Evolutionary conservation across 345 rosid genomes (phyloP).

Genomic region (Kernera saxatilis): DNA sequence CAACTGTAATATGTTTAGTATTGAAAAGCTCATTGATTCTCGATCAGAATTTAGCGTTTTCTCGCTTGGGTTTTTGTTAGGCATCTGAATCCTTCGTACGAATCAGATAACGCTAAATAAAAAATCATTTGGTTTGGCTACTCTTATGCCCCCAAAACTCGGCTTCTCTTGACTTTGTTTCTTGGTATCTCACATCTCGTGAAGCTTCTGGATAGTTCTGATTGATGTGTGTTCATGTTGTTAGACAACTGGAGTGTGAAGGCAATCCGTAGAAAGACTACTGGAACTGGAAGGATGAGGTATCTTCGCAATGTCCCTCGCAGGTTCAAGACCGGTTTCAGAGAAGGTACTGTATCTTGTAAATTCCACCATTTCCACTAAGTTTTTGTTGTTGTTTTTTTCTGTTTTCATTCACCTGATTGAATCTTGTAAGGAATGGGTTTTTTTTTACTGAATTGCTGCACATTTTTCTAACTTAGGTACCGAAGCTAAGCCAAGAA

Average conservation of each 20-base stretch:
- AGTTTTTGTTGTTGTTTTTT: background rate
- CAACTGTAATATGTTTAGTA: too few species aligned
- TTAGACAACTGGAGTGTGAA: slow-evolving; percentile 79
- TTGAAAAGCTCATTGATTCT: background rate
- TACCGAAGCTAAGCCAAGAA: slow-evolving; percentile 67
- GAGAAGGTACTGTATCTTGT: slow-evolving; percentile 44
- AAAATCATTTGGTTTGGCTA: background rate
- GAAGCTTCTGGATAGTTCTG: background rate
- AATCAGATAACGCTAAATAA: background rate
- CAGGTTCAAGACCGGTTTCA: slow-evolving; percentile 75
- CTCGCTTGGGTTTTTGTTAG: background rate
- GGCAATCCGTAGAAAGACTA: slow-evolving; percentile 75
- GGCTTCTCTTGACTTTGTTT: background rate
- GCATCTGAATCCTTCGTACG: background rate
- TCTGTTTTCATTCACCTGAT: background rate
- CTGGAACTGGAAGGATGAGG: slow-evolving; percentile 80
- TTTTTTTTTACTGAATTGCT: background rate
- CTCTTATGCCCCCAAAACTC: background rate
- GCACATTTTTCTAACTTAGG: slow-evolving; percentile 27
- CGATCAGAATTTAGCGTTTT: background rate
- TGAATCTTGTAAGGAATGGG: background rate
- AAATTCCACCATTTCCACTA: too few species aligned
- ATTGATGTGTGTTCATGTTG: background rate
- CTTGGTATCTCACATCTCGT: background rate
- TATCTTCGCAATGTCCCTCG: slow-evolving; percentile 62